Evolutionary conservation across 2,329 filamentous ascomycete species (phyloP).

Genomic region (Fusarium aywerte): DNA sequence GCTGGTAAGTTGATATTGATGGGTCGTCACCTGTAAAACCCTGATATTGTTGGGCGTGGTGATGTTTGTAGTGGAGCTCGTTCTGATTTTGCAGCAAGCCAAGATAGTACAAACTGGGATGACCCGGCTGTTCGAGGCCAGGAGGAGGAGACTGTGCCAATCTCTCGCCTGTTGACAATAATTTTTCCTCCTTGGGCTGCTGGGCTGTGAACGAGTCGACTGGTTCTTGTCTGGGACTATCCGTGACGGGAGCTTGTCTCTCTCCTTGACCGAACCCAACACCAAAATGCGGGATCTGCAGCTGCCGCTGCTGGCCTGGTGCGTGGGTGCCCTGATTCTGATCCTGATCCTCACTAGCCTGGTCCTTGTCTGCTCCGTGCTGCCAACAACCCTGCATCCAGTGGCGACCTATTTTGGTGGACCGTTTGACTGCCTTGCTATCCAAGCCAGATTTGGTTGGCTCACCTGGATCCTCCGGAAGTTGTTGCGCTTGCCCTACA

Average conservation of each 20-base stretch:
- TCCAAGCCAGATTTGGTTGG: conserved; percentile 42
- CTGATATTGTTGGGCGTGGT: conserved; percentile 22
- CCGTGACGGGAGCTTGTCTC: conserved; percentile 36
- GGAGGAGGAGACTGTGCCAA: conserved; percentile 31
- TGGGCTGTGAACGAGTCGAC: conserved; percentile 7
- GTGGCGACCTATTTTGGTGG: conserved; percentile 42
- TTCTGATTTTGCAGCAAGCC: conserved; percentile 37
- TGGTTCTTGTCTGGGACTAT: conserved; percentile 26
- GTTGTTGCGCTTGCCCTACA: conserved; percentile 24
- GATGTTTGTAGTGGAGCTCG: conserved; percentile 24
- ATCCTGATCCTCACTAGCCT: conserved; percentile 32
- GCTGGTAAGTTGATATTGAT: conserved; percentile 25
- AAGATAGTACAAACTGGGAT: conserved; percentile 35
- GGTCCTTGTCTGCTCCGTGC: conserved; percentile 32
- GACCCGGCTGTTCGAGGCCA: conserved; percentile 25
- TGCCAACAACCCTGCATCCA: conserved; percentile 36
- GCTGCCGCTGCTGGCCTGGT: conserved; percentile 39
- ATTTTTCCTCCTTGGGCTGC: conserved; percentile 21
- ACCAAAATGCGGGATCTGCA: conserved; percentile 43
- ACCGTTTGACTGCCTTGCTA: conserved; percentile 41
- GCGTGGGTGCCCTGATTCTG: conserved; percentile 43
- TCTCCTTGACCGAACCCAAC: conserved; percentile 45
- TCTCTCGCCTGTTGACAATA: conserved; percentile 23
- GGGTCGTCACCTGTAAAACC: conserved; percentile 23
- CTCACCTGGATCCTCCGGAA: conserved; percentile 27